These are phyloP conservation scores for Trapa incisa DNA, from an alignment of 345 rosid species.

Conservation along the genomic window DNA sequence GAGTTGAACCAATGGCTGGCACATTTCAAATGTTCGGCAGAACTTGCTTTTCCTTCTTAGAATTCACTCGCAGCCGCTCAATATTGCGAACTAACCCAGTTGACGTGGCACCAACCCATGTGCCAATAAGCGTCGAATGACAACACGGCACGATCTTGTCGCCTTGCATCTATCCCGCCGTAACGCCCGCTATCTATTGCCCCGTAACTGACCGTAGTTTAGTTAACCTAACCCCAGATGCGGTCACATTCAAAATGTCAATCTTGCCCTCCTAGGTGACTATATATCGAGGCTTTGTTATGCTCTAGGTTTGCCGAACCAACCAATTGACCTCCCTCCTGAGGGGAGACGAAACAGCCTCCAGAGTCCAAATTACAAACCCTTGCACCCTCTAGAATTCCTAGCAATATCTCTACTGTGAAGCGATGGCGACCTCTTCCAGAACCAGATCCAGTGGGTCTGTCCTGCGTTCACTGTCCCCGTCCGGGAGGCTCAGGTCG, in stretches of 20 bases:
- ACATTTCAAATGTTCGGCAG: too few species aligned
- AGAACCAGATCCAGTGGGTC: constrained; percentile 42
- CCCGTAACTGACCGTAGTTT: constrained; percentile 18
- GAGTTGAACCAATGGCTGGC: too few species aligned
- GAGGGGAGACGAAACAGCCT: constrained; percentile 1
- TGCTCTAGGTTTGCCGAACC: constrained; percentile 74
- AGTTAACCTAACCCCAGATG: background rate
- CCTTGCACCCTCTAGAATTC: background rate
- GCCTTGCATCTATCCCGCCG: constrained; percentile 1
- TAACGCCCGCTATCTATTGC: constrained; percentile 15
- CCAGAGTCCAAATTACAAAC: background rate
- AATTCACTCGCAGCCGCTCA: too few species aligned
- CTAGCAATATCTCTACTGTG: background rate
- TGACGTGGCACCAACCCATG: constrained; percentile 31
- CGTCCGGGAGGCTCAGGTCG: constrained; percentile 29
- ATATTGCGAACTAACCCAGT: too few species aligned
- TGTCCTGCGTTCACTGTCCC: constrained; percentile 41
- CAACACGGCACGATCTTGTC: constrained; percentile 14
- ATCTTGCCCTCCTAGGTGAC: constrained; percentile 11
- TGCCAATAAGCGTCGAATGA: background rate
- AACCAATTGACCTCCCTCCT: constrained; percentile 25
- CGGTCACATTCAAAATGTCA: constrained; percentile 9
- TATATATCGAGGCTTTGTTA: constrained; percentile 44
- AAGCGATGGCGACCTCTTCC: constrained; percentile 22
- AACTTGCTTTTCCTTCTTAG: too few species aligned